Conservation (phyloP, 805 yeast species). For the Wickerhamiella azymoides region DNA sequence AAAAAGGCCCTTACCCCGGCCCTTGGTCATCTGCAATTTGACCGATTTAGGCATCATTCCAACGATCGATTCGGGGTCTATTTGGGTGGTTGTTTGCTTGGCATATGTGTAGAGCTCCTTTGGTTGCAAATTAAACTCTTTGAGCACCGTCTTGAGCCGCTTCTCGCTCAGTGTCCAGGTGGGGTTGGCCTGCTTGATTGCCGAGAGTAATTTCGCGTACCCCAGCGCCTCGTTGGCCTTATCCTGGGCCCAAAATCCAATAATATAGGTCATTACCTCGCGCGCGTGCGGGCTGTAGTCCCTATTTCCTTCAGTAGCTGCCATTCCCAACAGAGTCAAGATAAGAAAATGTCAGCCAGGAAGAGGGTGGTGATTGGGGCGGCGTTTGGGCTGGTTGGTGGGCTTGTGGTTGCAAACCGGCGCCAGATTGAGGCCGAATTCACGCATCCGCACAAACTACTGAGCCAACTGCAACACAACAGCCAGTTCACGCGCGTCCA, state of each 20-base stretch:
- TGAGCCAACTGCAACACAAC: slow-evolving; percentile 1
- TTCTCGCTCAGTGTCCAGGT: slow-evolving; percentile 52
- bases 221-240: slow-evolving; percentile 48
- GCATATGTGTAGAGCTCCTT: slow-evolving; percentile 37
- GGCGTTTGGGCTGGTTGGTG: background rate
- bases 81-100: slow-evolving; percentile 37
- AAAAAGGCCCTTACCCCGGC: slow-evolving; percentile 48
- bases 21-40: slow-evolving; percentile 35
- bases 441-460: slow-evolving; percentile 5
- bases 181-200: slow-evolving; percentile 38
- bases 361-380: slow-evolving; percentile 1
- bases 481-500: slow-evolving; percentile 1
- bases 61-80: slow-evolving; percentile 30
- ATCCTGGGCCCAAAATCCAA: slow-evolving; percentile 53
- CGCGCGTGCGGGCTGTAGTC: slow-evolving; percentile 38
- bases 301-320: background rate
- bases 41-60: slow-evolving; percentile 27
- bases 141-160: slow-evolving; percentile 39
- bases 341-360: background rate
- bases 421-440: slow-evolving; percentile 1
- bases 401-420: background rate
- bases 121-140: slow-evolving; percentile 39
- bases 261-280: slow-evolving; percentile 46
- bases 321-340: no score
- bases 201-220: slow-evolving; percentile 36